Evolutionary conservation across 148 eudicot genomes (phyloP).

Genomic region (Persicaria maculosa): DNA sequence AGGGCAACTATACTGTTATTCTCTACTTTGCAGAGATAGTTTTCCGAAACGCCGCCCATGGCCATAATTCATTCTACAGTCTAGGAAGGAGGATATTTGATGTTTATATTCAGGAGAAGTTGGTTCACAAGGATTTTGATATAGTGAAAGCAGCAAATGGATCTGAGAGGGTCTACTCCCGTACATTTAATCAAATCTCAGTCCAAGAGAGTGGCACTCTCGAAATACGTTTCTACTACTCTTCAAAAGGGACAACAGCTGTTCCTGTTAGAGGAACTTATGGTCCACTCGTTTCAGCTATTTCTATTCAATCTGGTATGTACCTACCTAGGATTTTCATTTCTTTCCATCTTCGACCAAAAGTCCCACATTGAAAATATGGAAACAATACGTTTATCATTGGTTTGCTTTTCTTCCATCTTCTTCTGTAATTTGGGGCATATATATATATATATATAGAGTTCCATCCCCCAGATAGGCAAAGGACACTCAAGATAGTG

Average conservation of each 20-base stretch:
- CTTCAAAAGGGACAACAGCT: conserved; percentile 48
- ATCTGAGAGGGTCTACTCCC: conserved; percentile 20
- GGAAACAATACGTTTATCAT: no score
- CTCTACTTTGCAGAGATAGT: conserved; percentile 56
- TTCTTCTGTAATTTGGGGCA: neutral
- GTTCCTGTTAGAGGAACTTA: conserved; percentile 49
- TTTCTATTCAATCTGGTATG: conserved; percentile 50
- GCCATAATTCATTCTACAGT: conserved; percentile 25
- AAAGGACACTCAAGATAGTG: conserved; percentile 20
- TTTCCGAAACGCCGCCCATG: conserved; percentile 20
- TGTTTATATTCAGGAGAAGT: conserved; percentile 60
- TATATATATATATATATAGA: conserved; percentile 18
- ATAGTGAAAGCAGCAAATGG: conserved; percentile 36
- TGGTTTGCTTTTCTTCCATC: neutral
- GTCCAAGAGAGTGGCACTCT: conserved; percentile 25
- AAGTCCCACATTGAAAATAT: no score
- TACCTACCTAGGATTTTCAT: no score
- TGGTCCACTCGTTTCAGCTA: conserved; percentile 60
- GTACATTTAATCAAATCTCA: conserved; percentile 19
- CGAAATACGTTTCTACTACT: conserved; percentile 19
- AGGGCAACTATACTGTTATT: conserved; percentile 54
- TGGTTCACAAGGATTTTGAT: conserved; percentile 38
- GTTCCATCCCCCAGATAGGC: conserved; percentile 25
- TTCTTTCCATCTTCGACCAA: no score
- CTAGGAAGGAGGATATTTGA: conserved; percentile 69